A percentile compares a stretch with the other conserved stretches of the same genome.
Evolutionary conservation across 257 asterid genomes (phyloP).

Genomic region (Apocynum venetum): DNA sequence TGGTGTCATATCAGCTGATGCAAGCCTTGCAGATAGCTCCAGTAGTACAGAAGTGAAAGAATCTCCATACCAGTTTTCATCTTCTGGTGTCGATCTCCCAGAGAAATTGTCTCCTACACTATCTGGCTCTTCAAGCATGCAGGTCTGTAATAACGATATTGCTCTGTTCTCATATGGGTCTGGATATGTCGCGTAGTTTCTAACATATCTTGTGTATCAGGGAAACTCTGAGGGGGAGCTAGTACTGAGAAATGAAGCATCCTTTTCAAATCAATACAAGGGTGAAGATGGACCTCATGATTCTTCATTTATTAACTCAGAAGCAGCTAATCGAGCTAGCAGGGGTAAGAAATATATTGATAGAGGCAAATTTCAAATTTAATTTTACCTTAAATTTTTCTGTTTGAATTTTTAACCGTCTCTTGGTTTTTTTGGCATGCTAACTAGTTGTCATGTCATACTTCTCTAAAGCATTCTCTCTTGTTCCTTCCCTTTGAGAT

Average conservation of each 20-base stretch:
- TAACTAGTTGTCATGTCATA: neutral
- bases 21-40: constrained; percentile 56
- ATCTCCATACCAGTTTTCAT: constrained; percentile 18
- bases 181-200: neutral
- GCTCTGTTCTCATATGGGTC: neutral
- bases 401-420: neutral
- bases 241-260: constrained; percentile 38
- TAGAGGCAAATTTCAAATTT: neutral
- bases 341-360: constrained; percentile 43
- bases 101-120: constrained; percentile 26
- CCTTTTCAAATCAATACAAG: constrained; percentile 46
- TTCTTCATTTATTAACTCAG: constrained; percentile 33
- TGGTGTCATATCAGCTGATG: constrained; percentile 50
- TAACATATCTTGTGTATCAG: constrained; percentile 32
- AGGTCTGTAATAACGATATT: constrained; percentile 40
- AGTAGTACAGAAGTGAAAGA: constrained; percentile 42
- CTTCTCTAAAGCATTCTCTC: constrained; percentile 6
- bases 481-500: neutral
- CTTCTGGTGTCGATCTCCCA: constrained; percentile 32
- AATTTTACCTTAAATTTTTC: neutral
- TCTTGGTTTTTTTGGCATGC: neutral
- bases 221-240: constrained; percentile 40
- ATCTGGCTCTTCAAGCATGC: constrained; percentile 40
- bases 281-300: constrained; percentile 43
- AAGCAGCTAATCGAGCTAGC: constrained; percentile 39